A percentile compares a stretch with the other conserved stretches of the same genome.
phyloP scores from a whole-genome alignment of 345 rosid genomes.

The Odontarrhena argentea region DNA sequence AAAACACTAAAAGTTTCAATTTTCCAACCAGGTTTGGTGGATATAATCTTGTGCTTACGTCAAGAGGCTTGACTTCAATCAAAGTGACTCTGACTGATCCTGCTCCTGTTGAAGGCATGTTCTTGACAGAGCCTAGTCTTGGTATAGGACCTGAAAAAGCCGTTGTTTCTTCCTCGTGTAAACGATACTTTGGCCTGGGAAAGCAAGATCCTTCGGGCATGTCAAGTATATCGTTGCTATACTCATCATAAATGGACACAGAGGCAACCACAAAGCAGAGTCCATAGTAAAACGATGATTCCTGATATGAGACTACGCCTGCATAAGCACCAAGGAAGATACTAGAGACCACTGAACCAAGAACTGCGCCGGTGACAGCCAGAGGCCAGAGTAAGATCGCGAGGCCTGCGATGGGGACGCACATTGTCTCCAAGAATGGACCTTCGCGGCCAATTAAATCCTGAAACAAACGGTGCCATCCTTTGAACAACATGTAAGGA shows the following conservation, averaged over 20 bases:
- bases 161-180: constrained; percentile 30
- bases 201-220: constrained; percentile 94
- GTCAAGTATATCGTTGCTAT: constrained; percentile 87
- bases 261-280: constrained; percentile 78
- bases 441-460: constrained; percentile 96
- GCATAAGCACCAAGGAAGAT: constrained; percentile 90
- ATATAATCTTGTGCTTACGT: constrained; percentile 47
- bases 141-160: constrained; percentile 52
- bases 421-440: constrained; percentile 94
- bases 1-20: background rate
- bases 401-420: constrained; percentile 97
- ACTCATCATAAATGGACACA: constrained; percentile 84
- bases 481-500: constrained; percentile 90
- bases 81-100: constrained; percentile 54
- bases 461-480: constrained; percentile 91
- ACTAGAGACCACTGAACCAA: constrained; percentile 73
- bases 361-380: constrained; percentile 86
- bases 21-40: background rate
- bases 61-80: constrained; percentile 79
- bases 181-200: constrained; percentile 72
- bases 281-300: constrained; percentile 88
- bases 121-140: constrained; percentile 52
- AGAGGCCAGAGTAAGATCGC: constrained; percentile 93
- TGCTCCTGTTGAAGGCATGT: constrained; percentile 47
- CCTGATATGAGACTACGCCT: constrained; percentile 80